Percentiles rank a stretch among this genome's conserved stretches.
These are phyloP conservation scores for Corylus heterophylla DNA, from an alignment of 306 rosid genomes.

Conservation along the genomic window DNA sequence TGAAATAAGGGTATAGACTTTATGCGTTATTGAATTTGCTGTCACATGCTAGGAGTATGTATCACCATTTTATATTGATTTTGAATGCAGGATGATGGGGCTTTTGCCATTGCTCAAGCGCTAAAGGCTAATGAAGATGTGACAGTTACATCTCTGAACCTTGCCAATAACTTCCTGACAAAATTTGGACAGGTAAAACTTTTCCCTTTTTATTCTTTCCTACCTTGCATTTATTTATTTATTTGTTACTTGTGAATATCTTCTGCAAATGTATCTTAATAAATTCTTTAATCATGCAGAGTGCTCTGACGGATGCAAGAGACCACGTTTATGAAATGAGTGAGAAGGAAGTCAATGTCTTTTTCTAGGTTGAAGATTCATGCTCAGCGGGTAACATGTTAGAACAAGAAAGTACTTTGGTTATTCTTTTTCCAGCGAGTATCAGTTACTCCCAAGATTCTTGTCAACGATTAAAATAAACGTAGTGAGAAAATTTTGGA, in stretches of 20 bases:
- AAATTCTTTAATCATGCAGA: constrained; percentile 48
- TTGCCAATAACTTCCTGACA: constrained; percentile 84
- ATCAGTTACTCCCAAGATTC: constrained; percentile 30
- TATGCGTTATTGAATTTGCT: background rate
- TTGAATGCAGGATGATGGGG: constrained; percentile 84
- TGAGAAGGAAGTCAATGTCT: constrained; percentile 81
- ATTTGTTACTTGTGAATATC: background rate
- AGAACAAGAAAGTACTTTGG: constrained; percentile 5
- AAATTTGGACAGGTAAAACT: constrained; percentile 85
- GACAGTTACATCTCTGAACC: constrained; percentile 71
- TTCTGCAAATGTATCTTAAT: constrained; percentile 11
- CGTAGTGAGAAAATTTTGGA: constrained; percentile 32
- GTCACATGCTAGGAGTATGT: constrained; percentile 13
- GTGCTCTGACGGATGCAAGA: constrained; percentile 90
- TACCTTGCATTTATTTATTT: background rate
- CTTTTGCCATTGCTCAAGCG: constrained; percentile 98
- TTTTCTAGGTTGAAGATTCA: constrained; percentile 44
- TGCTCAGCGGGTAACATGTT: constrained; percentile 17
- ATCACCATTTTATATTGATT: constrained; percentile 20
- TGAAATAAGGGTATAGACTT: constrained; percentile 78
- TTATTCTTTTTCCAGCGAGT: constrained; percentile 34
- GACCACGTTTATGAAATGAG: constrained; percentile 98
- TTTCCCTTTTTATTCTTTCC: background rate
- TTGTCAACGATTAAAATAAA: constrained; percentile 30
- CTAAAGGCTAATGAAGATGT: constrained; percentile 91